Base-by-base conservation (phyloP, 2,329 filamentous ascomycete genomes). In the Fusarium sp. region DNA sequence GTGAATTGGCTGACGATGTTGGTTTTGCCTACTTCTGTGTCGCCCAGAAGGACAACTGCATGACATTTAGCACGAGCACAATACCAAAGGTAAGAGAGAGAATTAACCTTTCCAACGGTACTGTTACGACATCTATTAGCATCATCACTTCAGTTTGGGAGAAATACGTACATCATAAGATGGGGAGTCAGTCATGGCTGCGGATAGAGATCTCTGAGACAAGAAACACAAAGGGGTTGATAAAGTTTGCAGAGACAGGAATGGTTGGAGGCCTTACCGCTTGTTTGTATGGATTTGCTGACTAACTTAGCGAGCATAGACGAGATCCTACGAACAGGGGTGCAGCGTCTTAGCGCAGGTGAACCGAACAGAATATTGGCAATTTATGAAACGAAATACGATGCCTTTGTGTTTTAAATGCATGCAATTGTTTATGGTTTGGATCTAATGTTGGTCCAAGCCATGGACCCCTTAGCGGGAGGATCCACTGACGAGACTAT, bases 1-100 rank as follows among this genome's bases (percentile, higher is more conserved):
- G 11, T 44, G 51, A 65, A 65, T 50, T 65, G 62, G 32, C n/a
- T 51, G 1, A 49, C 52, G 3, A 65, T 22, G 16, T 50, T 65
- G 14, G 60, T 59, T 24, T 65, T 65, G 20, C 62, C 62, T 24
- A 49, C 51, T 4, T 7, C 16, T 1, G 60, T 29, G 52, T 65
- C 51, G 7, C 62, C 62, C 8, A 65, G 22, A 2, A 63, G 20
- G 12, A 63, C 6, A 4, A 63, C 60, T 63, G 20, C 16, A 47
- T 20, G 5, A 47, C 11, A 14, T 29, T 47, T 47, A 47, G 45
- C 45, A 47, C 15, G 5, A 46, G 25, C 11, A 11, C 8, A 45
- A 45, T 45, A 24, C 6, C 9, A 4, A 25, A 16, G 22, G 15
- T 14, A 30, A 15, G 6, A 30, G 2, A 15, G 43, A 25, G 7